Base-by-base conservation (phyloP, 805 yeast genomes). In the Cephaloascus albidus region DNA sequence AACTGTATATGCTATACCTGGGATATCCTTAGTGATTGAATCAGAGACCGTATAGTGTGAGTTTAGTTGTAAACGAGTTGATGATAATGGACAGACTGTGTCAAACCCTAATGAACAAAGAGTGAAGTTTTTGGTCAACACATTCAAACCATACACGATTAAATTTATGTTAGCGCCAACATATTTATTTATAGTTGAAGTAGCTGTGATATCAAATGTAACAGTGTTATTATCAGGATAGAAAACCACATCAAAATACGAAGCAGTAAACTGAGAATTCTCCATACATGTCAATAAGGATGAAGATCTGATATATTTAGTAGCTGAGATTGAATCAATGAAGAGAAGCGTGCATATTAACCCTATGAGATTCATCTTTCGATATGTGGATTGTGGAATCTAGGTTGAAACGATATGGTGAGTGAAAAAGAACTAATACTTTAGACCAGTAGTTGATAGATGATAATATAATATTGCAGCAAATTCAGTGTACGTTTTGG, bases 271-370 rank as follows among this genome's bases (percentile, higher is more conserved):
- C 55, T 78, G 82, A 5, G 98, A 89, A 57, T 84, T 68, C 34
- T 78, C 81, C 95, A 88, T 89, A 66, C 98, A 93, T 32, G 97
- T 85, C 49, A 90, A 65, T 48, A 93, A 68, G 6, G 97, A 86
- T 16, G 76, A 58, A 0, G 93, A 74, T 45, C 59, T 64, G 41
- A 79, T 56, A 40, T 47, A 50, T 20, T 44, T 46, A 8, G 27
- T 10, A 6, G 27, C 28, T 23, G 28, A 8, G 28, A 23, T 23
- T 23, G 28, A 8, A 8, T 23, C 10, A 23, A 6, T 8, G 6
- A 23, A 12, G 28, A 23, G 12, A n/a, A n/a, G n/a, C n/a, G n/a
- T n/a, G n/a, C n/a, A n/a, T n/a, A n/a, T n/a, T n/a, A n/a, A n/a
- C n/a, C n/a, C n/a, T n/a, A n/a, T n/a, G n/a, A n/a, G n/a, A n/a